phyloP scores from a whole-genome alignment of 306 rosid species.

The Corylus heterophylla region DNA sequence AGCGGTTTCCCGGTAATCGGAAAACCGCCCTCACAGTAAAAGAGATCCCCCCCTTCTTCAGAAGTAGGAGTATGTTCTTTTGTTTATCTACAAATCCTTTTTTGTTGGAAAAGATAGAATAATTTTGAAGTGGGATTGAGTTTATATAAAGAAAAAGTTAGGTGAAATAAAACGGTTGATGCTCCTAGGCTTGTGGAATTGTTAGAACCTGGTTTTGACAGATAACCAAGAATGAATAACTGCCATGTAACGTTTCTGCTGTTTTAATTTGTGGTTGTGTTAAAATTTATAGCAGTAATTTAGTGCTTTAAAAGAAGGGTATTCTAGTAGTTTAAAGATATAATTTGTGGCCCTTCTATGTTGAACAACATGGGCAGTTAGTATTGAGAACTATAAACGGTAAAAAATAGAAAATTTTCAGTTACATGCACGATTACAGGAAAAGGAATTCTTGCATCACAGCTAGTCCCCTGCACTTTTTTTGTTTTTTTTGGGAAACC shows the following conservation, averaged over 20 bases:
- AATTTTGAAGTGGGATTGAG: not conserved
- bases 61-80: slow-evolving; percentile 2
- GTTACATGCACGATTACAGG: no score
- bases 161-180: slow-evolving; percentile 1
- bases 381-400: no score
- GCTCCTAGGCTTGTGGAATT: slow-evolving; percentile 11
- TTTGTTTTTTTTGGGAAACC: no score
- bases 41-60: not conserved
- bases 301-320: not conserved
- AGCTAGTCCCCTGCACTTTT: no score
- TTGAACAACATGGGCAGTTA: not conserved
- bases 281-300: not conserved
- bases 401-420: no score
- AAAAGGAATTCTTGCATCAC: no score
- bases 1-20: slow-evolving; percentile 51
- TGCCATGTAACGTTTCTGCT: slow-evolving; percentile 4
- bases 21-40: slow-evolving; percentile 48
- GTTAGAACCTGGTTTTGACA: not conserved
- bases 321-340: not conserved
- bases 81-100: not conserved
- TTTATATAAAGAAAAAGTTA: not conserved
- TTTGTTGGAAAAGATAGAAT: not conserved
- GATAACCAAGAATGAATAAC: not conserved
- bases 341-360: not conserved
- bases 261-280: not conserved